Conservation (phyloP, 129 eudicot species). For the Saposhnikovia divaricata region DNA sequence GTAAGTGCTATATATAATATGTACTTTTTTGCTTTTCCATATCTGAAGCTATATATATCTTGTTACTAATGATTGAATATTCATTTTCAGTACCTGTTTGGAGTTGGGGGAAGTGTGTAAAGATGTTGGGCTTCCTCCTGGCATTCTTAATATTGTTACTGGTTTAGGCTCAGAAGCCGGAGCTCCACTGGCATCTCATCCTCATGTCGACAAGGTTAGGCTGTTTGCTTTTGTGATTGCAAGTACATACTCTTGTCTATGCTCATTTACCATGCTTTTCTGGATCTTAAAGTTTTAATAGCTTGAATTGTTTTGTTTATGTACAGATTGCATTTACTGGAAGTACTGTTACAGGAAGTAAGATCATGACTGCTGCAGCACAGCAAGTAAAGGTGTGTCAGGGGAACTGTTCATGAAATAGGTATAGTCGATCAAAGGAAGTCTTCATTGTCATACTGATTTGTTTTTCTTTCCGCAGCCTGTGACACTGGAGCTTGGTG, state of each 20-base stretch:
- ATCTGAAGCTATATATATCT: background rate
- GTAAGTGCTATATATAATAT: slow-evolving; percentile 32
- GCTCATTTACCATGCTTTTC: background rate
- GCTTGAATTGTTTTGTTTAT: slow-evolving; percentile 3
- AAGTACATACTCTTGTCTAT: background rate
- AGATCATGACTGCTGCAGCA: slow-evolving; percentile 94
- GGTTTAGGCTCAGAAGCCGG: slow-evolving; percentile 95
- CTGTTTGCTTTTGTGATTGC: slow-evolving; percentile 4
- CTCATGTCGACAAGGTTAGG: slow-evolving; percentile 84
- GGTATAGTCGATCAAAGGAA: background rate
- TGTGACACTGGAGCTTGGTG: slow-evolving; percentile 94
- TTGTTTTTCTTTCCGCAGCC: slow-evolving; percentile 52
- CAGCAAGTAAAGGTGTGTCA: slow-evolving; percentile 66
- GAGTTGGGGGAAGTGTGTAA: slow-evolving; percentile 85
- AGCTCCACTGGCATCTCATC: slow-evolving; percentile 94
- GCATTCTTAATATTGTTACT: slow-evolving; percentile 75
- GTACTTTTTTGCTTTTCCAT: background rate
- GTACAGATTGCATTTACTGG: slow-evolving; percentile 94
- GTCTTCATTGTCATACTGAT: slow-evolving; percentile 1
- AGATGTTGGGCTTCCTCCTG: slow-evolving; percentile 91
- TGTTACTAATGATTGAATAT: background rate
- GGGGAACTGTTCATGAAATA: background rate
- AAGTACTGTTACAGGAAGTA: slow-evolving; percentile 88
- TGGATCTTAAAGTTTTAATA: background rate
- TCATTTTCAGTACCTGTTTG: slow-evolving; percentile 68